Conservation (phyloP, 2,329 filamentous ascomycete genomes). For the Arthrobotrys entomopaga region DNA sequence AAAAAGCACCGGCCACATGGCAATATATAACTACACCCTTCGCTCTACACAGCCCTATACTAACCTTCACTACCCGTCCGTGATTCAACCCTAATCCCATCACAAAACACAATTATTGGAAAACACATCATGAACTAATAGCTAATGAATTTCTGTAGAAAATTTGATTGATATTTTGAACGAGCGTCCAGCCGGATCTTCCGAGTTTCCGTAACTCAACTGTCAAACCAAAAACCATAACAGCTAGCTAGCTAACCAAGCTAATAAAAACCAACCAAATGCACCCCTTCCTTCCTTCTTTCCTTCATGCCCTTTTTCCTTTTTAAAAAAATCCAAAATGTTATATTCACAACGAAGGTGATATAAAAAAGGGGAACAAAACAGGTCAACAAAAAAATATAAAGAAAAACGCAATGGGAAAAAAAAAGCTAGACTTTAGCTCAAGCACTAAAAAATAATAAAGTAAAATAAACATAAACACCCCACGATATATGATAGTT, state of each 20-base stretch:
- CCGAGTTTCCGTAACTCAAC: slow-evolving; percentile 1
- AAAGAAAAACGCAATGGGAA: too few relatives aligned
- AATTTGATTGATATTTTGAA: slow-evolving; percentile 9
- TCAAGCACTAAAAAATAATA: too few relatives aligned
- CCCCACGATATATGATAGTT: slow-evolving; percentile 40
- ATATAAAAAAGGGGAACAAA: slow-evolving; percentile 32
- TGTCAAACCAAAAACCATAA: slow-evolving; percentile 5
- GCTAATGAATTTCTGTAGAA: slow-evolving; percentile 18
- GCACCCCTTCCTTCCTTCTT: too few relatives aligned
- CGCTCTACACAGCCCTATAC: too few relatives aligned
- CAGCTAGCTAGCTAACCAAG: background rate
- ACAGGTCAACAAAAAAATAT: slow-evolving; percentile 5
- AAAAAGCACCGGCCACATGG: too few relatives aligned
- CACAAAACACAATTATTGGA: background rate
- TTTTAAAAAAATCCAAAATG: slow-evolving; percentile 9
- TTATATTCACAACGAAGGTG: slow-evolving; percentile 47
- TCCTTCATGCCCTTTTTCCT: slow-evolving; percentile 24
- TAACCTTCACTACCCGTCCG: too few relatives aligned
- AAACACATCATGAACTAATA: slow-evolving; percentile 19
- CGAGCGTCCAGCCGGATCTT: slow-evolving; percentile 50
- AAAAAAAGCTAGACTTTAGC: too few relatives aligned
- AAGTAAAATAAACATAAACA: slow-evolving; percentile 19
- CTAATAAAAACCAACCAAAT: slow-evolving; percentile 20
- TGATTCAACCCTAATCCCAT: too few relatives aligned
- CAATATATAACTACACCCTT: too few relatives aligned